Percentiles rank a stretch among this genome's conserved stretches.
phyloP scores from a whole-genome alignment of 2,329 filamentous ascomycete genomes.

The Claviceps fusiformis region DNA sequence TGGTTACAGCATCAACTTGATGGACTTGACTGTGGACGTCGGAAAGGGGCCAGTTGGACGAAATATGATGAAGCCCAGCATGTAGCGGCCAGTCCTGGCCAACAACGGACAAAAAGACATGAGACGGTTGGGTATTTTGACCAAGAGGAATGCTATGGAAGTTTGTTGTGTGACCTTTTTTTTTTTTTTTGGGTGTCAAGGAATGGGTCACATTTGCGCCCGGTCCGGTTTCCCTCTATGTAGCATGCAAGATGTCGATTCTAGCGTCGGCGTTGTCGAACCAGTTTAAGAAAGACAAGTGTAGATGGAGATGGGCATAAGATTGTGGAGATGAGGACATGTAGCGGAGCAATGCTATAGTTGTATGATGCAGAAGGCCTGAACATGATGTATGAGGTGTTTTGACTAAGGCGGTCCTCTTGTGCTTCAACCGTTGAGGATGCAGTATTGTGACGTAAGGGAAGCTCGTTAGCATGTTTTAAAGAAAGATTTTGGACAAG shows the following conservation, averaged over 20 bases:
- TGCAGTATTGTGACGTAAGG: no score
- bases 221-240: neutral
- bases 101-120: neutral
- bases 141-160: neutral
- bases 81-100: neutral
- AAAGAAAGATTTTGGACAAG: no score
- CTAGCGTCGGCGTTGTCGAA: neutral
- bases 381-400: no score
- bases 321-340: neutral
- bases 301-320: neutral
- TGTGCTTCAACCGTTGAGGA: no score
- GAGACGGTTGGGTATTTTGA: neutral
- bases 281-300: neutral
- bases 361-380: no score
- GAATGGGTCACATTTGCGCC: neutral
- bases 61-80: constrained; percentile 10
- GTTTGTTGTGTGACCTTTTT: neutral
- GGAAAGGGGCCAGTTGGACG: constrained; percentile 18
- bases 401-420: no score
- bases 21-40: constrained; percentile 30
- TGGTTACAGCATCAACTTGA: constrained; percentile 35
- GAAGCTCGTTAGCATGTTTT: no score
- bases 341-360: neutral
- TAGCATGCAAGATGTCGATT: neutral
- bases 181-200: neutral